These are phyloP conservation scores for Thelephora aurantiotincta DNA, from an alignment of 768 basidiomycete species.

Conservation along the genomic window DNA sequence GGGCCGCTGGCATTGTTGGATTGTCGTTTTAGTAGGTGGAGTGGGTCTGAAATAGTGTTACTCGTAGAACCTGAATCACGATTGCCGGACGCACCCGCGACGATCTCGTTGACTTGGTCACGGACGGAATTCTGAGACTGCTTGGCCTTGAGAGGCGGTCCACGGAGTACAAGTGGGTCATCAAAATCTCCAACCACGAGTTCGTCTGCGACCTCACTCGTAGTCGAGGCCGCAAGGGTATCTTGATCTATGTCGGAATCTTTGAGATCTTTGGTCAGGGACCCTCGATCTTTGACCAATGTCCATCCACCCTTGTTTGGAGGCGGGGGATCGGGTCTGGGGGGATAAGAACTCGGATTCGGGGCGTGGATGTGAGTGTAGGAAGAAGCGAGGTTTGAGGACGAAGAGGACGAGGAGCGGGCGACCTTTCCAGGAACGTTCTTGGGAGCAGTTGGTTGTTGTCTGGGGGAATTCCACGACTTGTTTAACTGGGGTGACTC, in stretches of 20 bases:
- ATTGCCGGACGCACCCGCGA: conserved; percentile 42
- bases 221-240: neutral
- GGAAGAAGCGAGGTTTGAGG: conserved; percentile 45
- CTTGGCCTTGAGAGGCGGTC: conserved; percentile 23
- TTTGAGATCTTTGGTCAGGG: conserved; percentile 10
- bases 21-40: conserved; percentile 36
- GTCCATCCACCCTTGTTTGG: conserved; percentile 61
- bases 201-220: conserved; percentile 39
- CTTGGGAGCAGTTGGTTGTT: conserved; percentile 28
- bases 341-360: conserved; percentile 62
- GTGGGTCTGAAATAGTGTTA: conserved; percentile 36
- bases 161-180: conserved; percentile 8
- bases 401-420: conserved; percentile 44
- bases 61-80: conserved; percentile 6
- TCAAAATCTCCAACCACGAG: conserved; percentile 72
- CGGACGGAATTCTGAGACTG: conserved; percentile 37
- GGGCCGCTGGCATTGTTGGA: neutral
- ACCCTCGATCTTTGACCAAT: conserved; percentile 31
- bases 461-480: conserved; percentile 11
- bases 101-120: conserved; percentile 58
- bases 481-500: conserved; percentile 43
- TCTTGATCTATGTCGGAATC: conserved; percentile 35
- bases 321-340: conserved; percentile 28
- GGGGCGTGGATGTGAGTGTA: conserved; percentile 72
- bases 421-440: conserved; percentile 32